Conservation (phyloP, 2,329 filamentous ascomycete genomes). For the Fusarium coicis region DNA sequence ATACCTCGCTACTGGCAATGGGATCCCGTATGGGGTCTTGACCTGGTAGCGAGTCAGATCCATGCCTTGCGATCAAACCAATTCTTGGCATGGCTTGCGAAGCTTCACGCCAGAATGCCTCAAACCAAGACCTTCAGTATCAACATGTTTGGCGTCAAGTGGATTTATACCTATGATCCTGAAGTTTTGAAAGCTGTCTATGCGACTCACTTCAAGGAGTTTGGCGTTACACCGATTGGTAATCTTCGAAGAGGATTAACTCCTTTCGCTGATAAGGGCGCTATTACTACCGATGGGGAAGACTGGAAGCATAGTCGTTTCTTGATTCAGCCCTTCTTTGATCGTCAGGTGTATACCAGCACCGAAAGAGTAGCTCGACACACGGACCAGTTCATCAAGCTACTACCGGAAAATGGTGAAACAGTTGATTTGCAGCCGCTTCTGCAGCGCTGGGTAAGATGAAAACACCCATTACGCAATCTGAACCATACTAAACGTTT, state of each 20-base stretch:
- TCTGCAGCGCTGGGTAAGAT: not conserved
- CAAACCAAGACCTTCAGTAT: not conserved
- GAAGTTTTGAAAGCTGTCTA: not conserved
- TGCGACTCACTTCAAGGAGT: not conserved
- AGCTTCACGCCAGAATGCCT: not conserved
- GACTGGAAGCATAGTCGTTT: not conserved
- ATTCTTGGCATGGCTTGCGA: not conserved
- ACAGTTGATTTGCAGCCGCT: not conserved
- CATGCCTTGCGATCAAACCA: not conserved
- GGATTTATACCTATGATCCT: not conserved
- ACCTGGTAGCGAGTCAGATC: not conserved
- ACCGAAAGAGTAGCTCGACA: not conserved
- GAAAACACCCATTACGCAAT: fast-evolving
- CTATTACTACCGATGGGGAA: not conserved
- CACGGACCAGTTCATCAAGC: not conserved
- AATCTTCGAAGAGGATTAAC: not conserved
- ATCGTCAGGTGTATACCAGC: slow-evolving; percentile 1
- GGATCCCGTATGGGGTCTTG: not conserved
- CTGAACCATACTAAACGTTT: not conserved
- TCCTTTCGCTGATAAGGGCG: not conserved
- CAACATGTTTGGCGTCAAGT: not conserved
- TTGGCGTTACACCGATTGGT: not conserved
- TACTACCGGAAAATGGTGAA: not conserved
- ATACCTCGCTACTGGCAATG: not conserved
- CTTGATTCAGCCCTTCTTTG: not conserved